Conservation (phyloP, 2,329 filamentous ascomycete species). For the Fusarium sp. region DNA sequence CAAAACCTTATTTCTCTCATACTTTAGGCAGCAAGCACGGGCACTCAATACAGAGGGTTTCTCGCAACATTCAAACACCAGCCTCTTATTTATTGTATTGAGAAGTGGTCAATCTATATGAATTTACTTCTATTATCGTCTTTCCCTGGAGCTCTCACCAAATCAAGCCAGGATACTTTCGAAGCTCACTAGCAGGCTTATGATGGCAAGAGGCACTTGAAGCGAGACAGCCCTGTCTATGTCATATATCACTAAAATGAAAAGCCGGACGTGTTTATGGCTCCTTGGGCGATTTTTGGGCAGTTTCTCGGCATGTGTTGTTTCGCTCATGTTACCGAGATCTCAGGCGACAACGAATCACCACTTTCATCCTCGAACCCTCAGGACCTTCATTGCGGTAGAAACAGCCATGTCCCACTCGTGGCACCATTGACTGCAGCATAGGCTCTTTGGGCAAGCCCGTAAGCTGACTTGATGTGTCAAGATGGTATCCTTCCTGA, state of each 20-base stretch:
- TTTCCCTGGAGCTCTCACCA: neutral
- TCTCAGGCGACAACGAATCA: neutral
- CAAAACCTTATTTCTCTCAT: too few species aligned
- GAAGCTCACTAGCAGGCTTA: neutral
- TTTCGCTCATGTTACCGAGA: rapidly evolving
- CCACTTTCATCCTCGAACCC: neutral
- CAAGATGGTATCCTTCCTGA: neutral
- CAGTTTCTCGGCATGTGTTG: neutral
- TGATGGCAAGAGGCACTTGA: too few species aligned
- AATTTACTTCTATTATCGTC: too few species aligned
- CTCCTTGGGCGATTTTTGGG: rapidly evolving
- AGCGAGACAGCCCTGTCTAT: rapidly evolving
- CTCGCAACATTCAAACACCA: rapidly evolving
- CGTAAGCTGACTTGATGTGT: neutral
- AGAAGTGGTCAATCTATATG: too few species aligned
- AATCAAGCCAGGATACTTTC: neutral
- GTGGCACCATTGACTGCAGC: rapidly evolving
- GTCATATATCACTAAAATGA: rapidly evolving
- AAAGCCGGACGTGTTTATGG: neutral
- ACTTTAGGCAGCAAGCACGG: neutral
- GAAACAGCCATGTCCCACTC: rapidly evolving
- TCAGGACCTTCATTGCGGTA: too few species aligned
- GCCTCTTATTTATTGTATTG: neutral
- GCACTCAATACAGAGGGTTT: rapidly evolving
- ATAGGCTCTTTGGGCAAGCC: neutral